phyloP scores from a whole-genome alignment of 2,329 filamentous ascomycete genomes.

The Samsoniella hepiali region DNA sequence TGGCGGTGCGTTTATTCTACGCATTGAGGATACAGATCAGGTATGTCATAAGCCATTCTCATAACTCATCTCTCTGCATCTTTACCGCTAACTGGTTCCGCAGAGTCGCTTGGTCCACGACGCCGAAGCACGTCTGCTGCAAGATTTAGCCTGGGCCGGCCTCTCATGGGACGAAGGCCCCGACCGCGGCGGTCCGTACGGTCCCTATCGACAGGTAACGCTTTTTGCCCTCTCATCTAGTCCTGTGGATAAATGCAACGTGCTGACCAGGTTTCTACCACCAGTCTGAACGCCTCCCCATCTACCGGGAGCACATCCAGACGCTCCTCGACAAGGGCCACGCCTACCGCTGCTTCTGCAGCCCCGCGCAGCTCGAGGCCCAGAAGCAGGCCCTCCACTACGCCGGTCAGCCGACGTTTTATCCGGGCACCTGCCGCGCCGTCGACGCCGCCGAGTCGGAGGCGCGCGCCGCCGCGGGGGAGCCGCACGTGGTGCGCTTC shows the following conservation, averaged over 20 bases:
- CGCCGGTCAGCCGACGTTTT: slow-evolving; percentile 41
- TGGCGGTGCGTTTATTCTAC: slow-evolving; percentile 82
- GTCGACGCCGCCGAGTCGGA: slow-evolving; percentile 66
- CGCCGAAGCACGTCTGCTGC: slow-evolving; percentile 72
- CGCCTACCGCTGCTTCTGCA: slow-evolving; percentile 94
- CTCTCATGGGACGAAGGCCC: slow-evolving; percentile 95
- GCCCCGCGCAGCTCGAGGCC: slow-evolving; percentile 63
- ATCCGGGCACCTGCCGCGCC: slow-evolving; percentile 66
- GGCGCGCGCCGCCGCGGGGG: slow-evolving; percentile 63
- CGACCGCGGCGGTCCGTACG: slow-evolving; percentile 72
- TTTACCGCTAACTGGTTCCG: not conserved
- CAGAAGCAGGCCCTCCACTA: slow-evolving; percentile 63
- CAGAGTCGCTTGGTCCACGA: slow-evolving; percentile 77
- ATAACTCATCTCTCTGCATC: slow-evolving; percentile 16
- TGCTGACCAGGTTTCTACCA: not conserved
- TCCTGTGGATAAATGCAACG: no score
- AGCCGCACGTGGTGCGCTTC: slow-evolving; percentile 75
- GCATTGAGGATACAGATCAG: slow-evolving; percentile 94
- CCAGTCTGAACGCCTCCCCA: slow-evolving; percentile 71
- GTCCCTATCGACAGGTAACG: slow-evolving; percentile 78
- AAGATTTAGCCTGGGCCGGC: slow-evolving; percentile 85
- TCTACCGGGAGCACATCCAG: slow-evolving; percentile 70
- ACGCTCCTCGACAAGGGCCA: slow-evolving; percentile 65
- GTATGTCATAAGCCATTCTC: slow-evolving; percentile 42
- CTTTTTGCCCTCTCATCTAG: not conserved